phyloP scores from a whole-genome alignment of 2,329 filamentous ascomycete species.

The Ophiosphaerella herpotricha region DNA sequence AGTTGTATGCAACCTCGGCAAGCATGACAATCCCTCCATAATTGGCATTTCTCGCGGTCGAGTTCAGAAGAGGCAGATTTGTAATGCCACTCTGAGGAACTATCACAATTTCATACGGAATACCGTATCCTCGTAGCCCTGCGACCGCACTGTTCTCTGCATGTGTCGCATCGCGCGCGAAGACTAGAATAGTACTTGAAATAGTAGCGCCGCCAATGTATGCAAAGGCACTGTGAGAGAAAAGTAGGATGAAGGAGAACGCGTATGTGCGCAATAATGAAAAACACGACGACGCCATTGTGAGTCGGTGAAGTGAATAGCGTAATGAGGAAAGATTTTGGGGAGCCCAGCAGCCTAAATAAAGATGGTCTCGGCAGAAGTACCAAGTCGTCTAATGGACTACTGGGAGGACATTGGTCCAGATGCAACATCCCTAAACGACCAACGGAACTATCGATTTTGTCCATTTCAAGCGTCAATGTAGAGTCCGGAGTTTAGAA shows the following conservation, averaged over 20 bases:
- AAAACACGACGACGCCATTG: slow-evolving; percentile 32
- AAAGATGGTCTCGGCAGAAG: slow-evolving; percentile 38
- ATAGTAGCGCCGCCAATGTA: slow-evolving; percentile 33
- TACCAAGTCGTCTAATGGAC: slow-evolving; percentile 28
- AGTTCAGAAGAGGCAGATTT: slow-evolving; percentile 58
- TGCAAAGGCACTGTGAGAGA: slow-evolving; percentile 21
- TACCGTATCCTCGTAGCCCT: slow-evolving; percentile 65
- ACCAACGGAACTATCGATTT: slow-evolving; percentile 38
- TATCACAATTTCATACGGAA: slow-evolving; percentile 60
- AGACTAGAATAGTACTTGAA: slow-evolving; percentile 58
- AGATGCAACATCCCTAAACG: slow-evolving; percentile 28
- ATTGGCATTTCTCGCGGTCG: slow-evolving; percentile 56
- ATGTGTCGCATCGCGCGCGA: slow-evolving; percentile 58
- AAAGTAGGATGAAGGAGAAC: slow-evolving; percentile 26
- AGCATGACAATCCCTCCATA: slow-evolving; percentile 64
- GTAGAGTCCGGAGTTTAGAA: slow-evolving; percentile 3
- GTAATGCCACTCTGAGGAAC: slow-evolving; percentile 59
- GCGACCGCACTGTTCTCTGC: slow-evolving; percentile 57
- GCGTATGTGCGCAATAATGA: slow-evolving; percentile 30
- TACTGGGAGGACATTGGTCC: slow-evolving; percentile 24
- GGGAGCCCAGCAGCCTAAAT: slow-evolving; percentile 36
- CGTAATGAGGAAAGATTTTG: slow-evolving; percentile 23
- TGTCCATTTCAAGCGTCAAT: slow-evolving; percentile 21
- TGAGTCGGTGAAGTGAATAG: slow-evolving; percentile 18
- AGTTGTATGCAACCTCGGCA: slow-evolving; percentile 61